Base-by-base conservation (phyloP, 2,329 filamentous ascomycete genomes). In the Piedraia hortae region DNA sequence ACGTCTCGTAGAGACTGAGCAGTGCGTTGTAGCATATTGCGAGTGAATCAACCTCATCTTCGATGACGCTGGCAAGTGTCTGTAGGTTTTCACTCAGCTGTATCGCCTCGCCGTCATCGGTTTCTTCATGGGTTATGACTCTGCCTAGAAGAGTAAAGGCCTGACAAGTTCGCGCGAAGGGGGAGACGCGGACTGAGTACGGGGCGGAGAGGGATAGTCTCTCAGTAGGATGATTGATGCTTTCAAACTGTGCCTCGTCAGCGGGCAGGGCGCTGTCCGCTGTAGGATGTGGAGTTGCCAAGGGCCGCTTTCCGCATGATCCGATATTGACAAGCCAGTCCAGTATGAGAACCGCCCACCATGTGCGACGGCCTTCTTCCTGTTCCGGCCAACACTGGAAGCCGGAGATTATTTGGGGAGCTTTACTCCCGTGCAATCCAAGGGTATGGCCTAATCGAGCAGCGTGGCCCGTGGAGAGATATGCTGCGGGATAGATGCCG, bases 401-500 rank as follows among this genome's bases (percentile, higher is more conserved):
- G 7, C 7, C 10, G 7, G 7, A 17, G 7, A 17, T 10, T 19
- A 53, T 35, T 21, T 41, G 29, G 14, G 38, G 41, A 11, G 43
- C 28, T 3, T 23, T 39, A n/a, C 42, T 38, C 12, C 41, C 4
- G 38, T 45, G 47, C 10, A 57, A 32, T 2, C 49, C 51, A n/a
- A 56, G 36, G 6, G 54, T 41, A 18, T 51, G 47, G 5, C 45
- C 44, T 29, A 56, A 52, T 24, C 52, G 37, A 10, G 47, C 41
- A 33, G 49, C 53, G 32, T 41, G 39, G 2, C 47, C 53, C 4
- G 53, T 41, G 2, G 49, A 48, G 36, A 56, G 48, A 42, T 50
- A 58, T 8, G 51, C 51, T 6, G 51, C 47, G 3, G 54, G 54
- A 28, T 56, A 56, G 20, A 58, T 50, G 3, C 42, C 46, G 28